Percentiles rank a stretch among this genome's conserved stretches.
Evolutionary conservation across 73 alveolate species (phyloP).

Genomic region (Effrenium voratum): DNA sequence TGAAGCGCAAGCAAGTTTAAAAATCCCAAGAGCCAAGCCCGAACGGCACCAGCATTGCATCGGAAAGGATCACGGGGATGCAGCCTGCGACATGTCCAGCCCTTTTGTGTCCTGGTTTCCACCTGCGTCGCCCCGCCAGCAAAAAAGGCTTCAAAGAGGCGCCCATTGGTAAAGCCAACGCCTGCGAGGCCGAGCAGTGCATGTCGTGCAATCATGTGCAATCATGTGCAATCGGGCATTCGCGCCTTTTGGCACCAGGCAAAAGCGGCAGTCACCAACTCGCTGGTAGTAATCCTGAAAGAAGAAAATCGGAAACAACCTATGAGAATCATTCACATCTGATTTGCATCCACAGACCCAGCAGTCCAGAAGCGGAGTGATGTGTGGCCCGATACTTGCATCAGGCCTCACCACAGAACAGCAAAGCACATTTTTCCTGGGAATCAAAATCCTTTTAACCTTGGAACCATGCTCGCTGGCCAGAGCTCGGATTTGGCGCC

Average conservation of each 20-base stretch:
- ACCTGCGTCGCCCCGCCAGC: constrained; percentile 15
- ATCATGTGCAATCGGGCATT: not conserved
- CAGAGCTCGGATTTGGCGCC: constrained; percentile 56
- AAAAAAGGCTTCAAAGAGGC: constrained; percentile 84
- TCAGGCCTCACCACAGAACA: constrained; percentile 20
- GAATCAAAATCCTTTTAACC: not conserved
- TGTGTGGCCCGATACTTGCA: constrained; percentile 66
- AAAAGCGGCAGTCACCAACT: constrained; percentile 59
- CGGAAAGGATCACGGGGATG: constrained; percentile 86
- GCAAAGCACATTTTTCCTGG: not conserved
- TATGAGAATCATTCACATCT: not conserved
- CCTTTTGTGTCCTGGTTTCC: not conserved
- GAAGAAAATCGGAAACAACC: not conserved
- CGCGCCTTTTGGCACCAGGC: constrained; percentile 89
- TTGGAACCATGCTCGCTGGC: constrained; percentile 23
- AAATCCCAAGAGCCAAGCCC: not conserved
- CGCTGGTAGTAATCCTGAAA: constrained; percentile 82
- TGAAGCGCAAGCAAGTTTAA: not conserved
- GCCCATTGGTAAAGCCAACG: constrained; percentile 92
- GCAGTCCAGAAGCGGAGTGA: constrained; percentile 68
- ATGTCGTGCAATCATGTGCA: not conserved
- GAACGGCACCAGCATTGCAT: constrained; percentile 90
- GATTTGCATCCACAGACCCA: not conserved
- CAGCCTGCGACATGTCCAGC: constrained; percentile 43
- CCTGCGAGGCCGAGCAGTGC: not conserved